These are phyloP conservation scores for Amoeboaphelidium protococcarum DNA, from an alignment of 371 early-diverging fungal genomes.

Conservation along the genomic window DNA sequence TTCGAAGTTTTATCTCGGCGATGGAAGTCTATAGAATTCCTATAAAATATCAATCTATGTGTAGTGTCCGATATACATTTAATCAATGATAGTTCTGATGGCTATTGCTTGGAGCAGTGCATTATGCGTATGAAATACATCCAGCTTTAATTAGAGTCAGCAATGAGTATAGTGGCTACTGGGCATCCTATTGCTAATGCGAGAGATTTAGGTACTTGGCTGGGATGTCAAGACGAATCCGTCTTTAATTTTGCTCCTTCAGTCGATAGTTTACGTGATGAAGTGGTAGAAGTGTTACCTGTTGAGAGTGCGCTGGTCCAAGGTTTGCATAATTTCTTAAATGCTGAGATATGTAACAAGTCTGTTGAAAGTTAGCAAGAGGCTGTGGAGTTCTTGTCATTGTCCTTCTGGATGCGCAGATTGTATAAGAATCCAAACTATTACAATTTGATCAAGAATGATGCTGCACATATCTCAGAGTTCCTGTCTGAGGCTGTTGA, in stretches of 20 bases:
- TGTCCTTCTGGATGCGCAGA: constrained; percentile 86
- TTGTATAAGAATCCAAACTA: constrained; percentile 87
- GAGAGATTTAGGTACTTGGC: constrained; percentile 82
- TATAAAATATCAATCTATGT: constrained; percentile 63
- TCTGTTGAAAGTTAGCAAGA: constrained; percentile 90
- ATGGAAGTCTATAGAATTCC: constrained; percentile 73
- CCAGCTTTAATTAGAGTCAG: constrained; percentile 20
- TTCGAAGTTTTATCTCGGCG: constrained; percentile 74
- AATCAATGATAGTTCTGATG: constrained; percentile 45
- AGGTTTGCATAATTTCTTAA: constrained; percentile 73
- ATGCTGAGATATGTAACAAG: constrained; percentile 74
- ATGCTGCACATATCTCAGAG: constrained; percentile 62
- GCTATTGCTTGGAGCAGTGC: constrained; percentile 70
- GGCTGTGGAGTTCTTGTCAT: constrained; percentile 89
- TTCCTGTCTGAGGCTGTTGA: constrained; percentile 85
- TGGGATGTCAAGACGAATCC: constrained; percentile 43
- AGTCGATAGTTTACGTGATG: constrained; percentile 32
- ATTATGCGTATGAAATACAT: constrained; percentile 80
- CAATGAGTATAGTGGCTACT: constrained; percentile 68
- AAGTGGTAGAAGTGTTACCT: constrained; percentile 75
- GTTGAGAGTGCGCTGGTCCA: constrained; percentile 78
- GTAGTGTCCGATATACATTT: constrained; percentile 93
- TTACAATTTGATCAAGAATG: constrained; percentile 62
- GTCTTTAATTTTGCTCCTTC: constrained; percentile 81
- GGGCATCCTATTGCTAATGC: constrained; percentile 78